These are phyloP conservation scores for Triticum turgidum DNA, from an alignment of 176 grass and related monocot genomes.

Conservation along the genomic window DNA sequence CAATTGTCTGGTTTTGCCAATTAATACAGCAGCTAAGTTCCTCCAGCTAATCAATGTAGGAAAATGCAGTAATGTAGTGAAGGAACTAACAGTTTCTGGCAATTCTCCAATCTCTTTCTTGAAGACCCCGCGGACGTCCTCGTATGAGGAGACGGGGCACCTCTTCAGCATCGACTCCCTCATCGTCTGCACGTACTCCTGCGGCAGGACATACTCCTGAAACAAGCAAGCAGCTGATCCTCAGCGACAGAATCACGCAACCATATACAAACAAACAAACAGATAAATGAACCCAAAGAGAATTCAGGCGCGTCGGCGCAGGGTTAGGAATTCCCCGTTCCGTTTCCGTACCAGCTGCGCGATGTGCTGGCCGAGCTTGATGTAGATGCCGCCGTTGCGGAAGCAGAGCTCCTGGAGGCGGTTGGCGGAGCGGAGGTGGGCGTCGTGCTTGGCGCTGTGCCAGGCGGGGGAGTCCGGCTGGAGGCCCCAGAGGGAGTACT, in stretches of 20 bases:
- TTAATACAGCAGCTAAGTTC: neutral
- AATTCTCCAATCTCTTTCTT: conserved; percentile 71
- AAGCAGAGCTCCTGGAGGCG: conserved; percentile 89
- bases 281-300: neutral
- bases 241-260: neutral
- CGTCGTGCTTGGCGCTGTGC: conserved; percentile 47
- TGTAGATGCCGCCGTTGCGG: conserved; percentile 95
- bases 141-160: conserved; percentile 83
- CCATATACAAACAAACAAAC: neutral
- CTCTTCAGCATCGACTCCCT: conserved; percentile 87
- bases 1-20: neutral
- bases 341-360: conserved; percentile 59
- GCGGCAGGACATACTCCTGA: conserved; percentile 84
- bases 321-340: neutral
- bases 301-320: neutral
- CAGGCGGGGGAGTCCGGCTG: conserved; percentile 55
- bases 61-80: conserved; percentile 15
- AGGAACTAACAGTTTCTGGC: conserved; percentile 62
- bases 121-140: conserved; percentile 64
- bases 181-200: conserved; percentile 87
- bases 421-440: conserved; percentile 75
- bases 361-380: conserved; percentile 96
- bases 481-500: conserved; percentile 75
- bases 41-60: neutral
- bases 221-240: conserved; percentile 13